Evolutionary conservation across 1,284 basidiomycete genomes (phyloP).

Genomic region (Cerioporus squamosus): DNA sequence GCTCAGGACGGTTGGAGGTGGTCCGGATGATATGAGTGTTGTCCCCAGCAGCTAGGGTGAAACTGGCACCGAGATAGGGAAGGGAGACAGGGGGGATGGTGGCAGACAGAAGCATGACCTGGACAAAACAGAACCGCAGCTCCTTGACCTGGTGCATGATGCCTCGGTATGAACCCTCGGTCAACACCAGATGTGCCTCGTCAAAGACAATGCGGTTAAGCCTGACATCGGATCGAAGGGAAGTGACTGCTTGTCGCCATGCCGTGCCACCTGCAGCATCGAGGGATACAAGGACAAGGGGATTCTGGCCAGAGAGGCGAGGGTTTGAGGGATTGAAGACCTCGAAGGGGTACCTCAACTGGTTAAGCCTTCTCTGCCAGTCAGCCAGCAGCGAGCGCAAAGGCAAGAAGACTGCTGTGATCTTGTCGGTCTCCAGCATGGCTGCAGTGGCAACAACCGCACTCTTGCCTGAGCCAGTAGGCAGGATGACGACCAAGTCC

Average conservation of each 20-base stretch:
- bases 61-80: not conserved
- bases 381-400: conserved; percentile 3
- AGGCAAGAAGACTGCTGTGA: conserved; percentile 7
- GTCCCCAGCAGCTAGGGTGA: not conserved
- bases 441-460: conserved; percentile 1
- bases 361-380: not conserved
- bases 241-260: conserved; percentile 4
- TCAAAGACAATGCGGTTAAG: conserved; percentile 9
- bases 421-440: conserved; percentile 4
- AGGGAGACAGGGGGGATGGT: conserved; percentile 2
- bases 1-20: conserved; percentile 7
- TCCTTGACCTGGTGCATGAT: conserved; percentile 10
- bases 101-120: conserved; percentile 9
- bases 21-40: conserved; percentile 3
- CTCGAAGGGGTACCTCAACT: not conserved
- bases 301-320: conserved; percentile 1
- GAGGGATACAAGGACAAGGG: not conserved
- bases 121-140: not conserved
- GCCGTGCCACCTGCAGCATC: not conserved
- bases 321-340: not conserved
- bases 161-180: not conserved
- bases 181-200: conserved; percentile 6
- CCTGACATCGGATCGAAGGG: not conserved
- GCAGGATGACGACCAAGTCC: conserved; percentile 7
- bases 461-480: conserved; percentile 14